Evolutionary conservation across 2,329 filamentous ascomycete species (phyloP), one percentile per base, ranked within the genome.

Genomic region (Penicillium sp.): DNA sequence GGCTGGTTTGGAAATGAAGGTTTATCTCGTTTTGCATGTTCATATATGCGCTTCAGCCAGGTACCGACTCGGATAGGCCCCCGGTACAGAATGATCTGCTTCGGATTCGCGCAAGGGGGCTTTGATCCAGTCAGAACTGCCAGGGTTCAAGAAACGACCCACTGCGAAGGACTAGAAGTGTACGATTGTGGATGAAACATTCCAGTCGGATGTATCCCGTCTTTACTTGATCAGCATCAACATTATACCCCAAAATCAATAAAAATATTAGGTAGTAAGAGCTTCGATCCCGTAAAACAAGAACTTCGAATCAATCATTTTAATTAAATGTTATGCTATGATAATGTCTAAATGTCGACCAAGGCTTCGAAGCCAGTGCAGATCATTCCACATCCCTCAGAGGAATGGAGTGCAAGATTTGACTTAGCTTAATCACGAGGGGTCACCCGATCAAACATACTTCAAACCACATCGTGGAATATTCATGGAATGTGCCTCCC

Each of bases 401-500:
- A 27, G 15, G 39, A 20, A 23, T 20, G 17, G 36, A 24, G 24
- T 40, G 36, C 21, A n/a, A 26, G 23, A 12, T 24, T 23, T 18
- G 39, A 30, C 39, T 42, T 8, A 20, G 7, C 5, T 20, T 10
- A 27, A 21, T 30, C 39, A 15, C 18, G 18, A 29, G 23, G 27
- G n/a, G 26, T 20, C 34, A 30, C 15, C n/a, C 20, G n/a, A 7
- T n/a, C 17, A 18, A 29, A 29, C 39, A 42, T 8, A 17, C 23
- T 29, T 13, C 9, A 13, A 42, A 29, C 26, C 23, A 41, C 23
- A 42, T 20, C 23, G 26, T 29, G 23, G 10, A 21, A 18, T 42
- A 42, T 42, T 42, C 24, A 54, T 51, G 53, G 55, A 61, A 75
- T 75, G 73, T 75, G 70, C 68, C 72, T 75, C 71, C 65, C 68